Base-by-base conservation (phyloP, 2,329 filamentous ascomycete genomes). In the Alternaria sp. region DNA sequence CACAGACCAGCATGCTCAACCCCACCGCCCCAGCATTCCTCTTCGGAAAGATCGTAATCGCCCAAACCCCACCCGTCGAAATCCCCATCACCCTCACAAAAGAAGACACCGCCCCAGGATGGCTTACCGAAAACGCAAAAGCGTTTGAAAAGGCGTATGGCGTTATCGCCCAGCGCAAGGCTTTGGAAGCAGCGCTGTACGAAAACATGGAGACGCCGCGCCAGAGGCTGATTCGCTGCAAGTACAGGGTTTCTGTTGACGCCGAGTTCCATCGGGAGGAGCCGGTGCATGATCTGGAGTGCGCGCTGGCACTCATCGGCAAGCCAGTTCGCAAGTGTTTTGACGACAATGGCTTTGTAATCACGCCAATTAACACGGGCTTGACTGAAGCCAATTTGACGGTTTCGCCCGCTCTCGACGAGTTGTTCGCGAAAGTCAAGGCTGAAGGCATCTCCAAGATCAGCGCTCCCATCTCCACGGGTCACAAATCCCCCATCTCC, bases 201-300 rank as follows among this genome's bases (percentile, higher is more conserved):
- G 28, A 61, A 1, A 45, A 53, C 9, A 63, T 66, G 53, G 63
- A 66, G 23, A 61, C 57, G 5, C 53, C 61, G 6, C 40, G 30
- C 9, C 30, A 61, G 49, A 63, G 53, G 57, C 21, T 61, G 8
- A 17, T 36, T 6, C 57, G 61, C 8, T 59, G 57, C 43, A 43
- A 44, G 6, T 49, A 36, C 19, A 32, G 17, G 12, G 5, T 17
- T 6, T 36, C 45, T 7, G 11, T 47, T 9, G 63, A 63, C 19
- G 17, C 61, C 6, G 63, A 66, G 36, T 51, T 45, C 44, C 21
- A 55, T 21, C 36, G 10, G 11, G n/a, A 40, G 15, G n/a, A 40
- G 32, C 13, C 13, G 9, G 36, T 11, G n/a, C 1, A 10, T 40
- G 36, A 40, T 1, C 11, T 17, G 9, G 36, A 17, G 8, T 17